Conservation (phyloP, 352 stramenopile genomes). For the Pythium guiyangense region DNA sequence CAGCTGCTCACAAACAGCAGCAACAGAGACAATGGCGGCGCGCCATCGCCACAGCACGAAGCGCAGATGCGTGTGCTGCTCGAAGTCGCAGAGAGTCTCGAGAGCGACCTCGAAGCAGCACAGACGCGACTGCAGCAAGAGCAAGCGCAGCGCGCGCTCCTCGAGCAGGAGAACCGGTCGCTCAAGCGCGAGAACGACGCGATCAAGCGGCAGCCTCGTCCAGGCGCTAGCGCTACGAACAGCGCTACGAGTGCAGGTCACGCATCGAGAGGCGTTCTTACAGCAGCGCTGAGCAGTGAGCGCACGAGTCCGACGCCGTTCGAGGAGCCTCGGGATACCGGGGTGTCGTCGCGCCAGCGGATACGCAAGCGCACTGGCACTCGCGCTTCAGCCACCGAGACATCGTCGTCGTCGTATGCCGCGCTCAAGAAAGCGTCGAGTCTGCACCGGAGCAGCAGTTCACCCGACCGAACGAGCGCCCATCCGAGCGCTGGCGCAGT, state of each 20-base stretch:
- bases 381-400: no score
- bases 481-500: no score
- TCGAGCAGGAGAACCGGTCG: conserved; percentile 41
- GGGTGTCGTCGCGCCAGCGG: conserved; percentile 3
- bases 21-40: background rate
- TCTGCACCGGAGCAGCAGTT: background rate
- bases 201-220: conserved; percentile 9
- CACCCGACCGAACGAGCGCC: background rate
- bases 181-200: conserved; percentile 31
- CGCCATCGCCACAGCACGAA: conserved; percentile 5
- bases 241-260: background rate
- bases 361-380: conserved; percentile 15
- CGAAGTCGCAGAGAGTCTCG: conserved; percentile 56
- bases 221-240: background rate
- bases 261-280: background rate
- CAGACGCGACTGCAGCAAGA: conserved; percentile 42
- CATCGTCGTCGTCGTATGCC: background rate
- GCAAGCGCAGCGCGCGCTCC: conserved; percentile 33
- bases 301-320: no score
- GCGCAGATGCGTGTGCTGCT: conserved; percentile 56
- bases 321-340: no score
- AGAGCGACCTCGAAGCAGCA: conserved; percentile 47
- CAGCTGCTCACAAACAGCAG: background rate
- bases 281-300: background rate
- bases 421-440: background rate